These are phyloP conservation scores for Carex kokanica DNA, from an alignment of 176 grass and related monocot species.

Conservation along the genomic window DNA sequence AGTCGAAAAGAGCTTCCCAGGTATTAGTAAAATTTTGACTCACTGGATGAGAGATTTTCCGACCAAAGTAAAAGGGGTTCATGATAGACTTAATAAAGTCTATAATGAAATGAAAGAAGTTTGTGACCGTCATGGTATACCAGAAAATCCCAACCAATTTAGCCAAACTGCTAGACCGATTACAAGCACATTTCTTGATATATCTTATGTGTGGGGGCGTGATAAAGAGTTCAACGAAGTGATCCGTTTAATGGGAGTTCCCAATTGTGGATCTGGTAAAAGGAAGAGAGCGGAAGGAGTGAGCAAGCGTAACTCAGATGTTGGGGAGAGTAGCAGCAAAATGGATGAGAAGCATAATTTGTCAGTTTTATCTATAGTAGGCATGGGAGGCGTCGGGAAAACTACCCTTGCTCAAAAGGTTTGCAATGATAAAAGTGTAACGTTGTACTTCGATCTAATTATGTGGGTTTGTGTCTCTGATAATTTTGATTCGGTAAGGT, in stretches of 20 bases:
- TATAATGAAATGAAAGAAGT: neutral
- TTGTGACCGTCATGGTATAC: neutral
- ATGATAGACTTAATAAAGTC: no score
- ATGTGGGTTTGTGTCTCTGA: constrained; percentile 14
- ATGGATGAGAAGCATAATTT: neutral
- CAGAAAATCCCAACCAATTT: neutral
- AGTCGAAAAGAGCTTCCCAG: neutral
- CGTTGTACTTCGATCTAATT: neutral
- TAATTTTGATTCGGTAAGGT: constrained; percentile 28
- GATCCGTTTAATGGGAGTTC: neutral
- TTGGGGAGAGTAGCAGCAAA: neutral
- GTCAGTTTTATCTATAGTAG: neutral
- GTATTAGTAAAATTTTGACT: neutral
- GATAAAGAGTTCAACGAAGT: neutral
- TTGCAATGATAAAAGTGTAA: neutral
- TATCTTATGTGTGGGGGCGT: neutral
- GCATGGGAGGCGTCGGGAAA: neutral
- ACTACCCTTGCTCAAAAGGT: constrained; percentile 12
- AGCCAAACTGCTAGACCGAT: neutral
- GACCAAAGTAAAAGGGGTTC: neutral
- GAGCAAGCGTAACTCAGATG: neutral
- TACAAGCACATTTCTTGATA: neutral
- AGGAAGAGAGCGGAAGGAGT: neutral
- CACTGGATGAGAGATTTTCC: neutral
- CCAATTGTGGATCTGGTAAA: neutral